Conservation (phyloP, 176 grass and related monocot genomes). For the Puya raimondii region DNA sequence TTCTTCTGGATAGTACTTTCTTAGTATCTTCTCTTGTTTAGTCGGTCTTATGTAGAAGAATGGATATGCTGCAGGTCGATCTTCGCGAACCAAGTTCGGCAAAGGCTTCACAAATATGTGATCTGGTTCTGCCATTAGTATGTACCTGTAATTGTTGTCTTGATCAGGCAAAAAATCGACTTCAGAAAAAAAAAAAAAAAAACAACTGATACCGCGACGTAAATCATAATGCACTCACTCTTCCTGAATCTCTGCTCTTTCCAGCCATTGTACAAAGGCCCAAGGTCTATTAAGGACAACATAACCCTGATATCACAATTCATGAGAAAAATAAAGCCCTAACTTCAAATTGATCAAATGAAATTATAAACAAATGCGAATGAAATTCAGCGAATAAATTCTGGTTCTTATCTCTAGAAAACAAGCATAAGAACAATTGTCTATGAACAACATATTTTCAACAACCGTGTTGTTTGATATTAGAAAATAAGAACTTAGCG, state of each 20-base stretch:
- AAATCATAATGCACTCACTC: conserved; percentile 43
- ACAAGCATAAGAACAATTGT: no score
- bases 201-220: not conserved
- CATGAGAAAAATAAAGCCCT: conserved; percentile 1
- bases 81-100: conserved; percentile 69
- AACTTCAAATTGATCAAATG: not conserved
- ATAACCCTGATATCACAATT: conserved; percentile 53
- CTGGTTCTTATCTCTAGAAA: no score
- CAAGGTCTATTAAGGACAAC: conserved; percentile 97
- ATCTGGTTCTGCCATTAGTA: conserved; percentile 98
- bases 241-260: conserved; percentile 57
- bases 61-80: conserved; percentile 60
- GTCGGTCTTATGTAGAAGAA: conserved; percentile 94
- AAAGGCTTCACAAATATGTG: conserved; percentile 88
- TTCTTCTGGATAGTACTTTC: conserved; percentile 86
- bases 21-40: conserved; percentile 76
- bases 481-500: no score
- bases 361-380: not conserved
- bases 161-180: conserved; percentile 15
- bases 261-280: conserved; percentile 95
- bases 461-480: no score
- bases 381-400: no score
- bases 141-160: conserved; percentile 54
- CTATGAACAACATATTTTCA: no score
- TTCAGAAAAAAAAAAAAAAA: not conserved